These are phyloP conservation scores for Cercospora sp. DNA, from an alignment of 2,329 filamentous ascomycete genomes.

Conservation along the genomic window DNA sequence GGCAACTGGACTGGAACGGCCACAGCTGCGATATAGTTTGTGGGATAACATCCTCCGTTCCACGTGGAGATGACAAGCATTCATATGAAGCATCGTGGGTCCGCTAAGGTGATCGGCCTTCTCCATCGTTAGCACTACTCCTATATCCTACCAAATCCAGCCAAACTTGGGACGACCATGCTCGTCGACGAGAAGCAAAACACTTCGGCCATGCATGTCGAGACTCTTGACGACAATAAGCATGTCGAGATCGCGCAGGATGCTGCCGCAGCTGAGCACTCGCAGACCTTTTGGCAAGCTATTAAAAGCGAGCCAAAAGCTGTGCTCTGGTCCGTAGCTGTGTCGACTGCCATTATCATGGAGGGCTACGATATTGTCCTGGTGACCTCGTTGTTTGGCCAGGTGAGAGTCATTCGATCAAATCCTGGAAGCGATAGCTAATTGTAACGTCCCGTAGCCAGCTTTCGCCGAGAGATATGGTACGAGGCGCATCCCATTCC, in stretches of 20 bases:
- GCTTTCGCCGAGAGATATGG: constrained; percentile 52
- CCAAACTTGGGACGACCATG: not conserved
- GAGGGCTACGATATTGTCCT: constrained; percentile 57
- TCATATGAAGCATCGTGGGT: not conserved
- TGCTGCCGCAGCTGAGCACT: constrained; percentile 21
- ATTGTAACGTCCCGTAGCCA: not conserved
- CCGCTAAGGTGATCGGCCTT: not conserved
- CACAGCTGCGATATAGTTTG: not conserved
- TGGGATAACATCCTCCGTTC: constrained; percentile 1
- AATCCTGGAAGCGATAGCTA: too few species aligned
- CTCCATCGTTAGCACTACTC: not conserved
- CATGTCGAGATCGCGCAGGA: constrained; percentile 17
- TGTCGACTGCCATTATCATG: constrained; percentile 59
- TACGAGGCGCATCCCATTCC: not conserved
- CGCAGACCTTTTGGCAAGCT: constrained; percentile 33
- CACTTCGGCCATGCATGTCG: not conserved
- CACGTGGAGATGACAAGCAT: not conserved
- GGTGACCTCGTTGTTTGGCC: not conserved
- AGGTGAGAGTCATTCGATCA: not conserved
- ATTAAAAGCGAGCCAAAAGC: constrained; percentile 47
- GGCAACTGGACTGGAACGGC: not conserved
- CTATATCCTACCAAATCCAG: not conserved
- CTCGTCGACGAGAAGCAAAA: not conserved
- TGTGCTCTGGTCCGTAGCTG: constrained; percentile 57
- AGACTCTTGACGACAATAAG: constrained; percentile 6